Conservation (phyloP, 176 grass and related monocot species). For the Musa schizocarpa region DNA sequence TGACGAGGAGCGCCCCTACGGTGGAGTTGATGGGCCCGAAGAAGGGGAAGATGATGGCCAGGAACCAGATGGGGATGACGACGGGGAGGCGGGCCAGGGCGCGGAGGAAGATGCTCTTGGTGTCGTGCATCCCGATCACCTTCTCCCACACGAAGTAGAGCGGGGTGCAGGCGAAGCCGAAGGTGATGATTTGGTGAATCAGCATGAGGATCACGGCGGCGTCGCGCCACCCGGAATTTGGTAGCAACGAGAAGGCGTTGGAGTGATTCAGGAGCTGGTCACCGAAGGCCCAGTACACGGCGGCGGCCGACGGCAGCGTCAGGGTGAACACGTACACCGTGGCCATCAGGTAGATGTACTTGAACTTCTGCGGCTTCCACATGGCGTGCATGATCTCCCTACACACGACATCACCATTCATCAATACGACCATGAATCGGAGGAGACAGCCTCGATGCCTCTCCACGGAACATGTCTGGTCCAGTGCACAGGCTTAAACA, state of each 20-base stretch:
- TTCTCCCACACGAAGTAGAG: conserved; percentile 96
- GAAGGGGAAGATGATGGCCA: conserved; percentile 22
- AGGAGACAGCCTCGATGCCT: too few relatives aligned
- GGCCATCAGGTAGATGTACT: conserved; percentile 67
- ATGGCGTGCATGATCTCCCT: conserved; percentile 85
- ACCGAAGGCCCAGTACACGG: conserved; percentile 72
- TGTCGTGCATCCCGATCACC: conserved; percentile 47
- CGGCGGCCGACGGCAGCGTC: conserved; percentile 54
- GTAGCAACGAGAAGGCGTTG: conserved; percentile 60
- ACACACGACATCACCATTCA: neutral
- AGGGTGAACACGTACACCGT: conserved; percentile 73
- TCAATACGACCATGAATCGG: too few relatives aligned
- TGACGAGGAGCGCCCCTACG: conserved; percentile 19
- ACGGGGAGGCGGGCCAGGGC: conserved; percentile 20
- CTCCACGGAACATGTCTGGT: too few relatives aligned
- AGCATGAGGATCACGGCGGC: conserved; percentile 65
- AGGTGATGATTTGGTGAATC: conserved; percentile 86
- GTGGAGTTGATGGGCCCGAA: conserved; percentile 24
- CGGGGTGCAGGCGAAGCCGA: conserved; percentile 76
- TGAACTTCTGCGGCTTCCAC: conserved; percentile 79
- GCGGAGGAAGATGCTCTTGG: conserved; percentile 22
- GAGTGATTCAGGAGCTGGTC: conserved; percentile 57
- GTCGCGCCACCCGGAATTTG: conserved; percentile 42
- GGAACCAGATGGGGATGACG: conserved; percentile 25
- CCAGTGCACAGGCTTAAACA: too few relatives aligned